These are phyloP conservation scores for Gypsophila paniculata DNA, from an alignment of 179 eudicot genomes.

Conservation along the genomic window DNA sequence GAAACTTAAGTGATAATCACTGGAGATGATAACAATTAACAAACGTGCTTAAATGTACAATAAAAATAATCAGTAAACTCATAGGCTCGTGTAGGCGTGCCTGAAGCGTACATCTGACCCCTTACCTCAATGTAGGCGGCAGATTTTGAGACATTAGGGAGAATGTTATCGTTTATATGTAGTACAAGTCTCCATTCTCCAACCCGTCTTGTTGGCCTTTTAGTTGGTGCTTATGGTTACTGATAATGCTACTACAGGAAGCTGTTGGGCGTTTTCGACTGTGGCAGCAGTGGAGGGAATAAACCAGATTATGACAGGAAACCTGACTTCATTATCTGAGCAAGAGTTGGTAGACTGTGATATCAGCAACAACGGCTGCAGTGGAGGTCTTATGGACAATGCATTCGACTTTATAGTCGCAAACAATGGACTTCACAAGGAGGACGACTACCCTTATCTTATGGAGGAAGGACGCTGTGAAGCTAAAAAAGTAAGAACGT, in stretches of 20 bases:
- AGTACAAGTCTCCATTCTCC: too few relatives aligned
- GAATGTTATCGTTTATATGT: neutral
- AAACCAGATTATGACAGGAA: conserved; percentile 65
- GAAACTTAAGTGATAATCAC: neutral
- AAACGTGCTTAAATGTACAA: too few relatives aligned
- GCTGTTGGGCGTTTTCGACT: conserved; percentile 84
- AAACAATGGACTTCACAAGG: conserved; percentile 62
- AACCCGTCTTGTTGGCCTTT: neutral
- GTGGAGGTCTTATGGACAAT: conserved; percentile 66
- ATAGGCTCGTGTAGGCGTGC: too few relatives aligned
- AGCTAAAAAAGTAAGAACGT: conserved; percentile 38
- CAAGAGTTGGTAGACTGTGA: conserved; percentile 73
- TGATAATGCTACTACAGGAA: conserved; percentile 34
- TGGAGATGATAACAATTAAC: neutral
- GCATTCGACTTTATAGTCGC: conserved; percentile 54
- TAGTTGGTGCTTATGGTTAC: neutral
- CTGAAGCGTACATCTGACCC: neutral
- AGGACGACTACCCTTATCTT: conserved; percentile 65
- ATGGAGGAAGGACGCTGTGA: conserved; percentile 72
- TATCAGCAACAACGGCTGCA: conserved; percentile 56
- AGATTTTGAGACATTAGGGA: neutral
- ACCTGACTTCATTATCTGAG: conserved; percentile 55
- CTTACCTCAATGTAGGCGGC: neutral
- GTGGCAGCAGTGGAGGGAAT: conserved; percentile 78
- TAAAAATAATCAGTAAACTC: too few relatives aligned